Base-by-base conservation (phyloP, 1,139 yeast genomes). In the Blastobotrys niveus region DNA sequence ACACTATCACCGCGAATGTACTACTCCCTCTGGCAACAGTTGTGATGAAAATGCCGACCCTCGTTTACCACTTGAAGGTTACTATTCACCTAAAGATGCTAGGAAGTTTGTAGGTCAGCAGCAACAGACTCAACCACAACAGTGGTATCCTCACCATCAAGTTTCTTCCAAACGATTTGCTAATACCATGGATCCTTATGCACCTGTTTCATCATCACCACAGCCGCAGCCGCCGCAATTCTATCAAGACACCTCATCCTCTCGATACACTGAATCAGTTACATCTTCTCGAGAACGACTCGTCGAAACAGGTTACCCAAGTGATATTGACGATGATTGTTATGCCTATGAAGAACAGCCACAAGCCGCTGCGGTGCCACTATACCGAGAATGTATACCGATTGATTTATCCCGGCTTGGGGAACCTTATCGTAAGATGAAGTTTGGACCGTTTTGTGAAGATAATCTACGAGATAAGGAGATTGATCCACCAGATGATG, bases 361-460 rank as follows among this genome's bases (percentile, higher is more conserved):
- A 4, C 30, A n/a, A 5, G 12, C 30, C 4, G 12, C 30, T 27
- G 30, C 30, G 10, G 12, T 27, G 30, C 30, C 30, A 9, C n/a
- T n/a, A n/a, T 27, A 34, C 17, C 19, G 8, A 19, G 38, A 22
- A 12, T 32, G 37, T 32, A 19, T 44, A 1, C 43, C 50, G n/a
- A 26, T 47, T 14, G 50, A 47, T 36, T 27, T 47, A 14, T 12
- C 38, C 3, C 21, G 43, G 10, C 37, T 47, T 7, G 50, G 48
- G 20, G 41, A 38, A 9, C 46, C 44, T 3, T 26, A 40, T 19
- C 35, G 34, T 17, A 40, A 40, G 22, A 17, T 42, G 18, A 39
- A 34, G 32, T 32, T 45, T 37, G 50, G 45, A 5, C 48, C 48
- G 15, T 45, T 47, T 33, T 47, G 22, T 38, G 50, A 47, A 30